Conservation (phyloP, 768 basidiomycete genomes). For the Rhodotorula diobovata region DNA sequence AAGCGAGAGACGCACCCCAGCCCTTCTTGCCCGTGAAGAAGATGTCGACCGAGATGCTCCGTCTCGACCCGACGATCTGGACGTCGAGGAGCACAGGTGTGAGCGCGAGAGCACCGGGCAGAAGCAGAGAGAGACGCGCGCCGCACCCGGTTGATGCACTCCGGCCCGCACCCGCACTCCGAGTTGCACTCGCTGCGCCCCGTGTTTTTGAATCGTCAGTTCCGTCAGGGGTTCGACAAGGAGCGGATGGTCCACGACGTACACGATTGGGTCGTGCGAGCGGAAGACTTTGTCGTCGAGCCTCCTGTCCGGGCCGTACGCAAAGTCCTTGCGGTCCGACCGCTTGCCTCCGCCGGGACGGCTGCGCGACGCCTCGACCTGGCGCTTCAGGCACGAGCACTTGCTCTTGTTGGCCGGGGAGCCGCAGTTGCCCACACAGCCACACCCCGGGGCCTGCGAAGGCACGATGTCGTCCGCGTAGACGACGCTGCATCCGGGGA, state of each 20-base stretch:
- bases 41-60: slow-evolving; percentile 15
- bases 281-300: not conserved
- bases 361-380: slow-evolving; percentile 5
- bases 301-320: not conserved
- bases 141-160: slow-evolving; percentile 23
- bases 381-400: slow-evolving; percentile 11
- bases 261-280: slow-evolving; percentile 10
- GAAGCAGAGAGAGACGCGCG: not conserved
- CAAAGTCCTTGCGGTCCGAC: slow-evolving; percentile 12
- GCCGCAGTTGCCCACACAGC: slow-evolving; percentile 23
- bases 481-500: not conserved
- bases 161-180: slow-evolving; percentile 22
- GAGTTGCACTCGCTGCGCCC: slow-evolving; percentile 33
- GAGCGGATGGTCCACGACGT: not conserved
- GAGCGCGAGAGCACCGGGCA: no score
- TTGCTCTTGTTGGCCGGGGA: not conserved
- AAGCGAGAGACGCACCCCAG: slow-evolving; percentile 12
- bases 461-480: slow-evolving; percentile 25
- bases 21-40: slow-evolving; percentile 3
- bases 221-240: no score
- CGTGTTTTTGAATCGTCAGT: not conserved
- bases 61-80: slow-evolving; percentile 3
- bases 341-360: not conserved
- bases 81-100: no score
- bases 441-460: slow-evolving; percentile 24